Base-by-base conservation (phyloP, 2,329 filamentous ascomycete species). In the Fusarium sp. region DNA sequence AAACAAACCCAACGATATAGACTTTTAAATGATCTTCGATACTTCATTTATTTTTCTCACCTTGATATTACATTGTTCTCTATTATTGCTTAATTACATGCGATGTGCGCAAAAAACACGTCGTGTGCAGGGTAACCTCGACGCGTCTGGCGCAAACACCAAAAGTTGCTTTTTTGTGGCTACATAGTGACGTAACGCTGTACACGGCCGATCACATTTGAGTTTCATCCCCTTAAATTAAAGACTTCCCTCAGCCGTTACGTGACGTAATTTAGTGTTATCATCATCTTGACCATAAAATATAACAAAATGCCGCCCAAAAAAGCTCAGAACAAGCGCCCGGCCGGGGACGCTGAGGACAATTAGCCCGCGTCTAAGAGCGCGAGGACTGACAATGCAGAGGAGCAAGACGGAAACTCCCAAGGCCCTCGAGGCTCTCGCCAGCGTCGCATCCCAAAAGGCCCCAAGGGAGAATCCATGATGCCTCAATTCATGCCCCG, bases 381-480 rank as follows among this genome's bases (percentile, higher is more conserved):
- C 7, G 52, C 65, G 19, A 51, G 49, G 45, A 59, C 44, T 2
- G 37, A 23, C 7, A 34, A 58, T 12, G 28, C 18, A 16, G 54
- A 52, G 16, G 41, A 60, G 6, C 23, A 45, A 19, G 55, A 21
- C 2, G 42, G 50, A 18, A 45, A 18, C 7, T 18, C 56, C 18
- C 45, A 55, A 14, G 12, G 7, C 2, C 37, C 6, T 6, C 26
- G 44, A 19, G 23, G 31, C 4, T 30, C 51, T 2, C 49, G 49
- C 10, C 42, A 49, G 37, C 69, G 58, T 21, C 70, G 31, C 1
- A 54, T 69, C 12, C 41, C 53, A 2, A 28, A 25, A 4, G 67
- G 69, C 1, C 71, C 71, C 1, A 67, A 71, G 4, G 68, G 68
- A 16, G 62, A 71, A 48, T 14, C 14, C 3, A 54, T 73, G 28